Percentiles rank a stretch among this genome's conserved stretches.
These are phyloP conservation scores for Saccharomycopsis olivae DNA, from an alignment of 805 yeast species.

Conservation along the genomic window DNA sequence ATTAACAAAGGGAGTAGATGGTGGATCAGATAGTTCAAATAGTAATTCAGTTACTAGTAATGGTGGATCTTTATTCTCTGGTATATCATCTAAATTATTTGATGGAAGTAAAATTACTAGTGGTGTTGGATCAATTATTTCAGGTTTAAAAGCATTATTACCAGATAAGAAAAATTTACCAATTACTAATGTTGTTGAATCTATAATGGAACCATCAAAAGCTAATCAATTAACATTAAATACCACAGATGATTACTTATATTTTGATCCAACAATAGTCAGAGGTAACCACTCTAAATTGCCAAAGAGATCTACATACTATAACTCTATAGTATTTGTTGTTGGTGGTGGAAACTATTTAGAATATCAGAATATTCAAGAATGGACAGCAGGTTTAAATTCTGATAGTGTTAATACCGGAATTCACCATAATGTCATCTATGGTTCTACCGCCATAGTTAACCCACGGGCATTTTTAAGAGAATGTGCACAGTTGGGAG, in stretches of 20 bases:
- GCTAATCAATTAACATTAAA: constrained; percentile 54
- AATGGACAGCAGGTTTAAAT: constrained; percentile 48
- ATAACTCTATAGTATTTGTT: constrained; percentile 78
- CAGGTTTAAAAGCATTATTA: constrained; percentile 75
- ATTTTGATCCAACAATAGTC: constrained; percentile 75
- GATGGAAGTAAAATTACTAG: constrained; percentile 69
- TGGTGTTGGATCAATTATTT: constrained; percentile 81
- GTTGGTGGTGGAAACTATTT: constrained; percentile 95
- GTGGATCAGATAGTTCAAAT: constrained; percentile 24
- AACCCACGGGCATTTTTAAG: constrained; percentile 60
- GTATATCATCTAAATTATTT: constrained; percentile 65
- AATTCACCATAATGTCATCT: constrained; percentile 46
- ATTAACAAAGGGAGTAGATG: constrained; percentile 19
- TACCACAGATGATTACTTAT: constrained; percentile 81
- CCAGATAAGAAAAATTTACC: constrained; percentile 88
- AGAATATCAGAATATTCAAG: constrained; percentile 90
- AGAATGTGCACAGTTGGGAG: constrained; percentile 51
- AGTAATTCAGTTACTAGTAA: constrained; percentile 19
- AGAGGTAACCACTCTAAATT: constrained; percentile 87
- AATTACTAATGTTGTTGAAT: constrained; percentile 81
- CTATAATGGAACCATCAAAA: constrained; percentile 74
- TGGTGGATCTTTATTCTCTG: constrained; percentile 43
- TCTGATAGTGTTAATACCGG: constrained; percentile 25
- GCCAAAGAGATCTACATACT: constrained; percentile 74
- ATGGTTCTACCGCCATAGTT: constrained; percentile 75